These are phyloP conservation scores for Arabidopsis arenosa DNA, from an alignment of 345 rosid species.

Conservation along the genomic window DNA sequence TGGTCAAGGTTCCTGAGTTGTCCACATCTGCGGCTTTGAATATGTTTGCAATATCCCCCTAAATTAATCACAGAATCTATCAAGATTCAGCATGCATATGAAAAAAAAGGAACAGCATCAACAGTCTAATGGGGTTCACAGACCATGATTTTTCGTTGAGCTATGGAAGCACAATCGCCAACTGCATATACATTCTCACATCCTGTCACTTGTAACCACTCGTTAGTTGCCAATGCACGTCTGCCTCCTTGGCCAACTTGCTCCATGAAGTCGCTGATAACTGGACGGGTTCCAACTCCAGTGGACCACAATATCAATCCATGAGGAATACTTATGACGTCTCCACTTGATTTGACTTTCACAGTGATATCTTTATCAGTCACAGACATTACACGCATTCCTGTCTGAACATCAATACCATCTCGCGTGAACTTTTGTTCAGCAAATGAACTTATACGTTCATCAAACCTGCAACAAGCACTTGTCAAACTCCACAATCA, in stretches of 20 bases:
- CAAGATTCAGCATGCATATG: background rate
- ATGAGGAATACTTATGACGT: conserved; percentile 64
- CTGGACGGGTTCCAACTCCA: conserved; percentile 83
- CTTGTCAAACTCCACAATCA: conserved; percentile 19
- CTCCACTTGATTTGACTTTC: conserved; percentile 72
- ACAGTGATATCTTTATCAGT: conserved; percentile 72
- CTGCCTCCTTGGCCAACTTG: conserved; percentile 88
- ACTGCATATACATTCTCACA: conserved; percentile 79
- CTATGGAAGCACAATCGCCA: conserved; percentile 94
- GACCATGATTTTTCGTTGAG: conserved; percentile 90
- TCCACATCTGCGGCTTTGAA: conserved; percentile 90
- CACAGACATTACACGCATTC: conserved; percentile 77
- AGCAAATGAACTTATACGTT: conserved; percentile 89
- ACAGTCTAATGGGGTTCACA: conserved; percentile 36
- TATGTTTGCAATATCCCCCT: conserved; percentile 76
- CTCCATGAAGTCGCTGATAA: conserved; percentile 81
- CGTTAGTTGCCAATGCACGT: conserved; percentile 76
- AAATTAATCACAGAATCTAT: background rate
- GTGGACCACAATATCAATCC: conserved; percentile 97
- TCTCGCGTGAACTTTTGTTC: conserved; percentile 82
- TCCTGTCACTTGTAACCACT: conserved; percentile 91
- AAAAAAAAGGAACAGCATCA: conserved; percentile 2
- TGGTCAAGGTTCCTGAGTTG: conserved; percentile 75
- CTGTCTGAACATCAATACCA: conserved; percentile 82
- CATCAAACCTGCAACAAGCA: conserved; percentile 68